phyloP scores from a whole-genome alignment of 2,329 filamentous ascomycete genomes.

The Hypoxylon sp. region DNA sequence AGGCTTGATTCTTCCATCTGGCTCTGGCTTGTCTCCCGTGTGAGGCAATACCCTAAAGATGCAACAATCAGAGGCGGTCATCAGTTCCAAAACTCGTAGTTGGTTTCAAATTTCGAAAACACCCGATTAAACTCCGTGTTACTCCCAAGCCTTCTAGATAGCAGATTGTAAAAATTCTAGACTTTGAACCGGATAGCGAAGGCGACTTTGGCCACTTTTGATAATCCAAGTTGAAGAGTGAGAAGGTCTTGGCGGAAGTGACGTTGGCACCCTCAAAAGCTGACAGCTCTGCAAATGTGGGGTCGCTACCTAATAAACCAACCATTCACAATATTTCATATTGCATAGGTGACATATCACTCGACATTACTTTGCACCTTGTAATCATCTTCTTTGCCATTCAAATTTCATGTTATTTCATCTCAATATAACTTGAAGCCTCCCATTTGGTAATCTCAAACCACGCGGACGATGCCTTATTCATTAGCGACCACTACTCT shows the following conservation, averaged over 20 bases:
- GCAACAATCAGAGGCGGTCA: slow-evolving; percentile 47
- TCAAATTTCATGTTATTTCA: neutral
- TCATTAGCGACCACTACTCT: neutral
- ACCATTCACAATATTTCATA: slow-evolving; percentile 8
- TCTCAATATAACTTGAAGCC: neutral
- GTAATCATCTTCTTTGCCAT: neutral
- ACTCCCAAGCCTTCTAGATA: neutral
- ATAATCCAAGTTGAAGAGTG: neutral
- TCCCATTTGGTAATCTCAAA: neutral
- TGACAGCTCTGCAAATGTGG: slow-evolving; percentile 36
- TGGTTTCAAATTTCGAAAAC: slow-evolving; percentile 4
- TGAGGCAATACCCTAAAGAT: slow-evolving; percentile 53
- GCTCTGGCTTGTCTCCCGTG: slow-evolving; percentile 53
- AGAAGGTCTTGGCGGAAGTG: slow-evolving; percentile 11
- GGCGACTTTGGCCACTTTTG: neutral
- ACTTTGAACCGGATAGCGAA: neutral
- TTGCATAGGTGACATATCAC: neutral
- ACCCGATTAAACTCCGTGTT: neutral
- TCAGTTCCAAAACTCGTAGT: slow-evolving; percentile 44
- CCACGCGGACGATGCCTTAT: neutral
- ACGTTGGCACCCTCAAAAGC: slow-evolving; percentile 19
- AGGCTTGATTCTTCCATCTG: slow-evolving; percentile 50
- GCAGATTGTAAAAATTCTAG: neutral
- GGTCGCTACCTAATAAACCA: slow-evolving; percentile 20
- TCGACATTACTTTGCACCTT: neutral